phyloP scores from a whole-genome alignment of 2,329 filamentous ascomycete species.

The Cadophora malorum region DNA sequence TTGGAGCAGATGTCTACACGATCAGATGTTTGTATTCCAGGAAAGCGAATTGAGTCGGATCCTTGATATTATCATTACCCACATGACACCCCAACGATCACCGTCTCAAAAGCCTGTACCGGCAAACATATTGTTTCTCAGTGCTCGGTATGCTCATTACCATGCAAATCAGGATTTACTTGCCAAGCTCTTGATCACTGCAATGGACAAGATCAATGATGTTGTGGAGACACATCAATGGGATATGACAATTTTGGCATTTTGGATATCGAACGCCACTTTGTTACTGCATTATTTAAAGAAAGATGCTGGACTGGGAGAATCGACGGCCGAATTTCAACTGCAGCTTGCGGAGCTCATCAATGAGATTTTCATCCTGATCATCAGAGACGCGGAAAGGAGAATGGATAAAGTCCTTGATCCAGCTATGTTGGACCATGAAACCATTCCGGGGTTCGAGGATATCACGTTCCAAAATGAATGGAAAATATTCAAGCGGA shows the following conservation, averaged over 20 bases:
- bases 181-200: conserved; percentile 78
- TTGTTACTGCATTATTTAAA: conserved; percentile 95
- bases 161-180: conserved; percentile 88
- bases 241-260: conserved; percentile 99
- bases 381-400: conserved; percentile 93
- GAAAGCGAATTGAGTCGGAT: conserved; percentile 91
- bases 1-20: conserved; percentile 91
- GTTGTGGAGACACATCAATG: conserved; percentile 96
- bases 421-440: conserved; percentile 92
- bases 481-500: conserved; percentile 96
- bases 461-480: conserved; percentile 97
- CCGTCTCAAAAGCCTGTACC: conserved; percentile 98
- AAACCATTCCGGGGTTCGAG: conserved; percentile 96
- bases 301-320: conserved; percentile 83
- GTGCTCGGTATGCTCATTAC: conserved; percentile 95
- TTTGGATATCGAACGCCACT: conserved; percentile 98
- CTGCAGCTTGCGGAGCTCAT: conserved; percentile 91
- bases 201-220: conserved; percentile 96
- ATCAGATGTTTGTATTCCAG: conserved; percentile 99
- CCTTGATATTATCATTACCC: conserved; percentile 93
- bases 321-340: conserved; percentile 87
- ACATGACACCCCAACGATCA: conserved; percentile 95
- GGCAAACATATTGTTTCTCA: conserved; percentile 95
- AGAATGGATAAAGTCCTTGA: conserved; percentile 96
- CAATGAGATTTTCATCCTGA: conserved; percentile 98